Evolutionary conservation across 176 grass and related monocot genomes (phyloP).

Genomic region (Tillandsia fasciculata): DNA sequence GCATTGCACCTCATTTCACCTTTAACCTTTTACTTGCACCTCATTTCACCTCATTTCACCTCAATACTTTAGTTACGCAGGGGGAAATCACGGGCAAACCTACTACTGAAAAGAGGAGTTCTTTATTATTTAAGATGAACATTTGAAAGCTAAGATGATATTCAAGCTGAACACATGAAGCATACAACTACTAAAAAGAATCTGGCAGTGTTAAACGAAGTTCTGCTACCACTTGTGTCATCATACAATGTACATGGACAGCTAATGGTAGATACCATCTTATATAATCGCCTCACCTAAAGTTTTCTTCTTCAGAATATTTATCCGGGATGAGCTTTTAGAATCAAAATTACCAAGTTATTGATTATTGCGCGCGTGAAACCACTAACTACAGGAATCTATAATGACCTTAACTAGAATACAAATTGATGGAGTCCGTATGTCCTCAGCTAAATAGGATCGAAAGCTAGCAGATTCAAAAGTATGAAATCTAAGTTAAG

Average conservation of each 20-base stretch:
- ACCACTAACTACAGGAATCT: not conserved
- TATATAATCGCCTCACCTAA: not conserved
- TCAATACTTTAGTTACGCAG: constrained; percentile 10
- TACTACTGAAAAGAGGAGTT: not conserved
- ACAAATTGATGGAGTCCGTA: not conserved
- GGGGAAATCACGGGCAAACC: not conserved
- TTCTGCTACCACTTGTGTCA: not conserved
- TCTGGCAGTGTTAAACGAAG: not conserved
- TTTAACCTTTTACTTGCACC: constrained; percentile 41
- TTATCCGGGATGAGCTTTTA: not conserved
- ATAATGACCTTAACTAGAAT: not conserved
- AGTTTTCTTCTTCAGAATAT: too few species aligned
- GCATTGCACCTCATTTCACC: constrained; percentile 82
- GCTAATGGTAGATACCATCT: not conserved
- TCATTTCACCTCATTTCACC: constrained; percentile 76
- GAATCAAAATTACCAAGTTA: not conserved
- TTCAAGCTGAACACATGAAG: not conserved
- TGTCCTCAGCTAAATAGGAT: not conserved
- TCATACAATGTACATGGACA: not conserved
- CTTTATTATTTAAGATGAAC: not conserved
- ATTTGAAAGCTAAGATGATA: not conserved
- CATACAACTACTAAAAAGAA: not conserved
- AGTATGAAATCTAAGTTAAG: not conserved
- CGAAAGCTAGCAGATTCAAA: not conserved
- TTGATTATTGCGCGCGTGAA: not conserved